Conservation (phyloP, 352 stramenopile species). For the Phytophthora tubulina region DNA sequence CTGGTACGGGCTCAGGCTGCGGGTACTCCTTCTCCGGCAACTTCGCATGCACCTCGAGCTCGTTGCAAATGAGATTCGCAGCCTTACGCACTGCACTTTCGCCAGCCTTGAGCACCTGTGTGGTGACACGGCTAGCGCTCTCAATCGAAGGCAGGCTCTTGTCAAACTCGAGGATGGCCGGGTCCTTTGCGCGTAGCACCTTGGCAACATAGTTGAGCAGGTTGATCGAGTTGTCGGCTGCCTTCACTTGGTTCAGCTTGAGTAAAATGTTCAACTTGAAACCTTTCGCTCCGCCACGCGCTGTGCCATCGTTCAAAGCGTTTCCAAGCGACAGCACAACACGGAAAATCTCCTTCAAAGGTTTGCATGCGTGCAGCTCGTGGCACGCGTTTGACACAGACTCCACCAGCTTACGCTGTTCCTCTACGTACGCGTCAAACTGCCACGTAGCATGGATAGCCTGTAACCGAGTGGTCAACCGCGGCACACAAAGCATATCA, state of each 20-base stretch:
- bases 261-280: constrained; percentile 90
- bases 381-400: constrained; percentile 90
- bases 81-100: constrained; percentile 81
- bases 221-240: constrained; percentile 84
- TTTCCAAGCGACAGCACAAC: constrained; percentile 91
- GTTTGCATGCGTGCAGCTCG: constrained; percentile 89
- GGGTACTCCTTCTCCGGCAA: constrained; percentile 51
- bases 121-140: constrained; percentile 79
- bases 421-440: constrained; percentile 84
- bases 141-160: constrained; percentile 78
- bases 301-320: constrained; percentile 90
- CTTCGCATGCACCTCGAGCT: constrained; percentile 78
- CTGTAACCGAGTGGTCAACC: constrained; percentile 73
- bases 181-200: constrained; percentile 73
- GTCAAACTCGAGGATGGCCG: constrained; percentile 77
- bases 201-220: constrained; percentile 85
- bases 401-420: constrained; percentile 80
- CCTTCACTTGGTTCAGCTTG: constrained; percentile 91
- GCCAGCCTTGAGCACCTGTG: constrained; percentile 81
- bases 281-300: constrained; percentile 85
- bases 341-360: constrained; percentile 89
- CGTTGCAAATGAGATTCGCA: constrained; percentile 71
- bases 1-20: constrained; percentile 33
- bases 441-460: constrained; percentile 87
- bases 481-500: constrained; percentile 72